Conservation (phyloP, 768 basidiomycete species). For the Amanita jacksonii region DNA sequence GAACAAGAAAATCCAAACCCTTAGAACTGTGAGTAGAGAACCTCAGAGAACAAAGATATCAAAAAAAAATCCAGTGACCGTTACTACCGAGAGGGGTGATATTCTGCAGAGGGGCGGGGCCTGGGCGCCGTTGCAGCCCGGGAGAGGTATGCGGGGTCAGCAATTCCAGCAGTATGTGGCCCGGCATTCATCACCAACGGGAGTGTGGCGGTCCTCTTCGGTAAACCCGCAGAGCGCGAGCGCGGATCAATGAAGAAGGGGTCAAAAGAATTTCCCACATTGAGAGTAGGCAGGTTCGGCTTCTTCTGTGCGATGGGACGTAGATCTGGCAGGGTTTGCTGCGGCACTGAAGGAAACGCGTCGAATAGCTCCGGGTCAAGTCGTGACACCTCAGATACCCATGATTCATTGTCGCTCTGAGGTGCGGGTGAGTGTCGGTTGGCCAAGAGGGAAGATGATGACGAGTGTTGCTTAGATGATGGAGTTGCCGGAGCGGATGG, state of each 20-base stretch:
- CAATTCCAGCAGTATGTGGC: neutral
- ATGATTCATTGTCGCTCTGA: constrained; percentile 22
- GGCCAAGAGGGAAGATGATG: neutral
- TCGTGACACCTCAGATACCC: constrained; percentile 35
- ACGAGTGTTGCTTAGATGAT: neutral
- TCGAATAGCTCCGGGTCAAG: constrained; percentile 59
- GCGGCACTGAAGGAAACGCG: constrained; percentile 64
- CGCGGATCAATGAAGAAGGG: neutral
- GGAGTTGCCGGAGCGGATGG: constrained; percentile 7
- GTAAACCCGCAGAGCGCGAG: neutral
- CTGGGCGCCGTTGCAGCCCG: neutral
- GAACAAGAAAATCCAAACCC: no score
- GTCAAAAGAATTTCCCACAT: neutral
- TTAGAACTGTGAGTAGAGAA: no score
- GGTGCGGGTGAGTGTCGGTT: constrained; percentile 3
- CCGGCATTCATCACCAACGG: neutral
- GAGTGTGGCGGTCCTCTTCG: constrained; percentile 2
- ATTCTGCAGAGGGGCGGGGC: neutral
- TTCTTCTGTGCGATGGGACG: neutral
- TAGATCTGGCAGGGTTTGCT: constrained; percentile 29
- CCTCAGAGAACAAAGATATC: no score
- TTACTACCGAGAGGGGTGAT: neutral
- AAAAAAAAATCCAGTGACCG: neutral
- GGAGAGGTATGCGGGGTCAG: neutral
- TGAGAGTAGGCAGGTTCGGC: neutral